A percentile compares a stretch with the other conserved stretches of the same genome.
phyloP scores from a whole-genome alignment of 148 eudicot species.

The Simmondsia chinensis region DNA sequence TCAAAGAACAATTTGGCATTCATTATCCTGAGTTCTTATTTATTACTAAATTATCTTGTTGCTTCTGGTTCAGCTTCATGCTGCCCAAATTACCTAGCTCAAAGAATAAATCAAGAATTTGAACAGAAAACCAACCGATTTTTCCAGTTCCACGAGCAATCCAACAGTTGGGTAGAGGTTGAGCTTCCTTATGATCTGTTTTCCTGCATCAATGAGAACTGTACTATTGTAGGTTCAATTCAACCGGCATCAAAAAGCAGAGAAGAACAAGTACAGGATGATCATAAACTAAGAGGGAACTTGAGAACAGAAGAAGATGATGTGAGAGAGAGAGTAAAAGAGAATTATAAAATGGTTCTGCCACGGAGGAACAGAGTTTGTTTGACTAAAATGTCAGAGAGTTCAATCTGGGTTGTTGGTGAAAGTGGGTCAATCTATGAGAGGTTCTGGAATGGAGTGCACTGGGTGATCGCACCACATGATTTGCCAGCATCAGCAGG shows the following conservation, averaged over 20 bases:
- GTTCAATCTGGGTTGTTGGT: constrained; percentile 72
- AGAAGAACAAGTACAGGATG: neutral
- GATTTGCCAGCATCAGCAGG: constrained; percentile 58
- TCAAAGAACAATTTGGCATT: constrained; percentile 14
- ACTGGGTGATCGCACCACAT: constrained; percentile 95
- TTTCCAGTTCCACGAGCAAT: constrained; percentile 53
- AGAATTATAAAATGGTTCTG: constrained; percentile 14
- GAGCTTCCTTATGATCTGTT: constrained; percentile 59
- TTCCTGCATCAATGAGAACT: constrained; percentile 50
- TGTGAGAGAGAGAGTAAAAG: constrained; percentile 5
- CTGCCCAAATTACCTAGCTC: constrained; percentile 21
- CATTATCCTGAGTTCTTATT: constrained; percentile 12
- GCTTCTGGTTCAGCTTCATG: constrained; percentile 20
- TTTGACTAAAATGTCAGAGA: constrained; percentile 60
- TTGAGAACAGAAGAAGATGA: neutral
- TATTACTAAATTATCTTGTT: constrained; percentile 9
- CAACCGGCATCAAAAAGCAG: constrained; percentile 4
- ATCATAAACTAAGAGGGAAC: neutral
- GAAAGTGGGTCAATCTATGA: constrained; percentile 79
- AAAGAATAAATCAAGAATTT: constrained; percentile 16
- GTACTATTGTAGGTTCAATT: constrained; percentile 50
- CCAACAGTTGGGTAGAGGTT: constrained; percentile 68
- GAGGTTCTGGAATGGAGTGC: constrained; percentile 87
- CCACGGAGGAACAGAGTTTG: constrained; percentile 59
- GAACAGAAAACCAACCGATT: constrained; percentile 37